Evolutionary conservation across 2,329 filamentous ascomycete species (phyloP).

Genomic region (Ambrosiella beaveri): DNA sequence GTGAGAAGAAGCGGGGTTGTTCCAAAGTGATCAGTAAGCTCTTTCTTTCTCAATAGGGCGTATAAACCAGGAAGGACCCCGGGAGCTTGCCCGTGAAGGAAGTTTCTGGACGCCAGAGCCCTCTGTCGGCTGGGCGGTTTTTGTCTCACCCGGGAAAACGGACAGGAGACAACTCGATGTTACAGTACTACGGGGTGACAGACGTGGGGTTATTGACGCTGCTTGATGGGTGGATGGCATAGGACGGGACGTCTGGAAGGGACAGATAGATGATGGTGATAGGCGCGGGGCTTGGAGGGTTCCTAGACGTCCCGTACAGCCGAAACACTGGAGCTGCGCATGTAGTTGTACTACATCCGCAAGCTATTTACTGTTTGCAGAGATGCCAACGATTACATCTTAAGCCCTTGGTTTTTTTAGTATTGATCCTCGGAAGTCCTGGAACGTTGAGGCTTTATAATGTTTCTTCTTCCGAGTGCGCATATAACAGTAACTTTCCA

Average conservation of each 20-base stretch:
- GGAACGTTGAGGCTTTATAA: too few species aligned
- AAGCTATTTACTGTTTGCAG: too few species aligned
- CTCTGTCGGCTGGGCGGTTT: background rate
- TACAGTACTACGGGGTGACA: background rate
- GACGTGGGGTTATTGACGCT: background rate
- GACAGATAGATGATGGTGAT: too few species aligned
- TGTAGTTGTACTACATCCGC: background rate
- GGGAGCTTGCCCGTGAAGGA: slow-evolving; percentile 8
- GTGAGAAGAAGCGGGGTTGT: background rate
- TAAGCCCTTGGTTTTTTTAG: too few species aligned
- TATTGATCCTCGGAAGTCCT: too few species aligned
- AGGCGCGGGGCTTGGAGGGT: background rate
- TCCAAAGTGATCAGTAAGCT: background rate
- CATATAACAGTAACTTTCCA: too few species aligned
- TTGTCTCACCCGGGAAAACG: background rate
- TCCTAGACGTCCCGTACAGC: background rate
- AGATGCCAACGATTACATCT: too few species aligned
- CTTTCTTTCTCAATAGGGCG: background rate
- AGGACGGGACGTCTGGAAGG: too few species aligned
- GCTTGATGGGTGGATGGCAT: background rate
- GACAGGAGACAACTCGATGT: background rate
- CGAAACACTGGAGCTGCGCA: background rate
- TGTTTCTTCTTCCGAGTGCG: too few species aligned
- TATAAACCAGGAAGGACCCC: background rate
- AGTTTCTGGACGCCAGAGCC: background rate